Evolutionary conservation across 2,329 filamentous ascomycete genomes (phyloP).

Genomic region (Arthrocladium fulminans): DNA sequence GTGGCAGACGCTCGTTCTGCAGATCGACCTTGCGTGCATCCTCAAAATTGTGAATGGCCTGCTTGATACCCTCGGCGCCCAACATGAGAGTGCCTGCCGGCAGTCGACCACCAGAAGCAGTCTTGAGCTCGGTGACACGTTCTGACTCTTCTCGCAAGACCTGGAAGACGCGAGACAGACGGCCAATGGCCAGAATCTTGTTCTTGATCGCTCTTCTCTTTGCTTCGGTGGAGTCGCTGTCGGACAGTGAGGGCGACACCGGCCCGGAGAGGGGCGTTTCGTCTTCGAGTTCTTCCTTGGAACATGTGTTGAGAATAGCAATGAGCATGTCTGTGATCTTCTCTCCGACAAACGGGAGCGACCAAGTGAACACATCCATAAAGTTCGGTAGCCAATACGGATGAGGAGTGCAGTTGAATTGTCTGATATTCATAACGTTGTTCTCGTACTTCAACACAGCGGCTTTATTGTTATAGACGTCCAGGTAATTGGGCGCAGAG

Average conservation of each 20-base stretch:
- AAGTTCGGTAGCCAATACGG: conserved; percentile 99
- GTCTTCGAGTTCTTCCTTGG: conserved; percentile 94
- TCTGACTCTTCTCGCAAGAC: conserved; percentile 96
- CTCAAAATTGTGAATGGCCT: conserved; percentile 93
- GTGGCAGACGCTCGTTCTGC: conserved; percentile 90
- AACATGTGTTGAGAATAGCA: conserved; percentile 94
- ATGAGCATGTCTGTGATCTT: conserved; percentile 99
- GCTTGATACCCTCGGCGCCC: conserved; percentile 95
- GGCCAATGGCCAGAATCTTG: conserved; percentile 96
- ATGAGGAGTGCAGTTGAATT: conserved; percentile 99
- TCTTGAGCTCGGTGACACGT: conserved; percentile 94
- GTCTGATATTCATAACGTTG: conserved; percentile 99
- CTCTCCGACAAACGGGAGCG: conserved; percentile 92
- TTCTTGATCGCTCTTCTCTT: conserved; percentile 98
- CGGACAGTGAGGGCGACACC: conserved; percentile 63
- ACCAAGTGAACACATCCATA: conserved; percentile 99
- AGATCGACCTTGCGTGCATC: conserved; percentile 94
- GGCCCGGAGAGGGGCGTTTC: conserved; percentile 69
- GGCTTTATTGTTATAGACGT: conserved; percentile 99
- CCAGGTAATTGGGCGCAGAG: conserved; percentile 95
- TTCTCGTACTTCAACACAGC: conserved; percentile 99
- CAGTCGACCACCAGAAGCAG: conserved; percentile 80
- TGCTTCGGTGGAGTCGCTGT: conserved; percentile 82
- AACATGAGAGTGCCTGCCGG: conserved; percentile 96
- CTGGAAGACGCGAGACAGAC: conserved; percentile 95